Percentiles rank a stretch among this genome's conserved stretches.
Conservation (phyloP, 352 stramenopile species). For the Phytopythium delawarense region DNA sequence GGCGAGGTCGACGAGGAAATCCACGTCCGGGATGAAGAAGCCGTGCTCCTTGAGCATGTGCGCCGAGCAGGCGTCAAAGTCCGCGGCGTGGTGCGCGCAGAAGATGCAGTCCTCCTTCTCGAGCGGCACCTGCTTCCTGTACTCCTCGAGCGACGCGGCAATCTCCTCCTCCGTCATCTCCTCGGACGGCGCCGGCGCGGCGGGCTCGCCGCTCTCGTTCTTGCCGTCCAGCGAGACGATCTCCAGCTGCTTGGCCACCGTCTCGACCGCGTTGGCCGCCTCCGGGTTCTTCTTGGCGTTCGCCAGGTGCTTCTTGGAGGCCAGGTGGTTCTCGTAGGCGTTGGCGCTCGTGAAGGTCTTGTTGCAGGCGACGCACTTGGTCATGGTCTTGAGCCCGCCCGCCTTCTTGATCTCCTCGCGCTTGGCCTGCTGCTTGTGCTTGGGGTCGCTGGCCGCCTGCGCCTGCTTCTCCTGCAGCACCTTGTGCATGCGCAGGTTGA, state of each 20-base stretch:
- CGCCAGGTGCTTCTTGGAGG: constrained; percentile 80
- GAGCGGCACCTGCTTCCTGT: constrained; percentile 68
- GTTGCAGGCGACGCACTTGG: constrained; percentile 83
- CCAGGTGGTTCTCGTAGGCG: constrained; percentile 81
- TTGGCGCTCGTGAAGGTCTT: constrained; percentile 84
- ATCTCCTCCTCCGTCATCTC: constrained; percentile 55
- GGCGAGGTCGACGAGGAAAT: constrained; percentile 89
- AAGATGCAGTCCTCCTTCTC: constrained; percentile 86
- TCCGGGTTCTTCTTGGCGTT: constrained; percentile 76
- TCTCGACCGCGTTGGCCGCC: constrained; percentile 40
- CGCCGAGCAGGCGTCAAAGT: constrained; percentile 69
- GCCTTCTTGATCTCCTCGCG: constrained; percentile 65
- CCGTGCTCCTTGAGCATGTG: constrained; percentile 94
- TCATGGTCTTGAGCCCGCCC: constrained; percentile 60
- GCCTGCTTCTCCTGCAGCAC: constrained; percentile 57
- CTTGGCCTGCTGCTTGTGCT: constrained; percentile 67
- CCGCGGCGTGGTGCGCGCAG: constrained; percentile 49
- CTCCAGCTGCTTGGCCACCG: constrained; percentile 66
- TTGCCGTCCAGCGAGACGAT: constrained; percentile 27
- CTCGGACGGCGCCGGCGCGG: constrained; percentile 21
- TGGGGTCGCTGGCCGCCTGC: constrained; percentile 51
- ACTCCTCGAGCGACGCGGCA: constrained; percentile 64
- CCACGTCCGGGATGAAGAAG: constrained; percentile 94
- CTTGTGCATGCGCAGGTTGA: constrained; percentile 76
- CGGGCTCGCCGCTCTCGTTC: constrained; percentile 11